These are phyloP conservation scores for Conoideocrella luteorostrata DNA, from an alignment of 2,329 filamentous ascomycete species.

Conservation along the genomic window DNA sequence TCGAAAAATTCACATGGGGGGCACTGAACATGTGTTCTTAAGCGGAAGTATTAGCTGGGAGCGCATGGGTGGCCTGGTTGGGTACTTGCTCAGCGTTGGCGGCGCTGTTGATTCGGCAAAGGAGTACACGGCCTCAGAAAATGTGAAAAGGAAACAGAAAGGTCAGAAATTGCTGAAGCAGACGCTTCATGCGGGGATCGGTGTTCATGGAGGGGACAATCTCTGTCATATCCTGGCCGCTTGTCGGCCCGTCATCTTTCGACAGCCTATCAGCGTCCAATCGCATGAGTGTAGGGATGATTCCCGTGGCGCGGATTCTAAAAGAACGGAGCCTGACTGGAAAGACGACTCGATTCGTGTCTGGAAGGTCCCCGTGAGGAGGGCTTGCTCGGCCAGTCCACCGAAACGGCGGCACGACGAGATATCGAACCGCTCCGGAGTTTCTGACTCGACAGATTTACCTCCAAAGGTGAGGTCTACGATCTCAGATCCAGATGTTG, in stretches of 20 bases:
- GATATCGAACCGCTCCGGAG: constrained; percentile 6
- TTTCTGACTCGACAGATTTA: constrained; percentile 1
- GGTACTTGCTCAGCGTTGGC: constrained; percentile 77
- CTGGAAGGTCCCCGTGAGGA: constrained; percentile 64
- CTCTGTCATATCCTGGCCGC: constrained; percentile 76
- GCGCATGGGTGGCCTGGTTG: constrained; percentile 74
- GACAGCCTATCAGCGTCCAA: constrained; percentile 70
- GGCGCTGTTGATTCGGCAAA: constrained; percentile 51
- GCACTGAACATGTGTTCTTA: constrained; percentile 73
- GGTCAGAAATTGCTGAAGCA: constrained; percentile 23
- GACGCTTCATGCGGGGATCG: constrained; percentile 34
- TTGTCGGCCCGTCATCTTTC: constrained; percentile 76
- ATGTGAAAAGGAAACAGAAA: constrained; percentile 34
- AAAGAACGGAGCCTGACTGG: constrained; percentile 55
- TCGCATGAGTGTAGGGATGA: constrained; percentile 59
- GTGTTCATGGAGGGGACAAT: constrained; percentile 77
- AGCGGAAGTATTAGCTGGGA: constrained; percentile 72
- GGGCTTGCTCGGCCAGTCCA: constrained; percentile 26
- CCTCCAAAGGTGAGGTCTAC: constrained; percentile 6
- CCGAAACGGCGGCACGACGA: constrained; percentile 25
- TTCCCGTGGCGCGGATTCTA: constrained; percentile 22
- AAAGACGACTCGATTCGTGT: constrained; percentile 71
- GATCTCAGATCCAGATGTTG: constrained; percentile 24
- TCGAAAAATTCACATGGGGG: constrained; percentile 57
- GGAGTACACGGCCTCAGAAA: constrained; percentile 32